Conservation (phyloP, 306 rosid genomes). For the Begonia peltatifolia region DNA sequence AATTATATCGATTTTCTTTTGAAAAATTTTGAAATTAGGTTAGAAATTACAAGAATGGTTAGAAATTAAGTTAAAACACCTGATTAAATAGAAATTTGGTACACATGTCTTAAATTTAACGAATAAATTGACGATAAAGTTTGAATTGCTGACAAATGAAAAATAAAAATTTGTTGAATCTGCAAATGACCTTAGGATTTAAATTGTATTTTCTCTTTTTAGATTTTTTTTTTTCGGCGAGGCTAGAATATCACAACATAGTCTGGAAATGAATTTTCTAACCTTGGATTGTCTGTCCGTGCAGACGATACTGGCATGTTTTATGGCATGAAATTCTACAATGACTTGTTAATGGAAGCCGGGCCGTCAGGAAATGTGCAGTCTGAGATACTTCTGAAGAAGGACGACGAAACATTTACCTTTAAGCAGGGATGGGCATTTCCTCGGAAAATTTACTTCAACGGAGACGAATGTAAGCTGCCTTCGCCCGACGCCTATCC, state of each 20-base stretch:
- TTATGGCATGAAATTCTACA: constrained; percentile 80
- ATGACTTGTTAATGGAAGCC: constrained; percentile 80
- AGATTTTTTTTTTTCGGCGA: too few species aligned
- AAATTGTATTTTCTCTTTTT: too few species aligned
- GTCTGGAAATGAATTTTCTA: background rate
- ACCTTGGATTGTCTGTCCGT: constrained; percentile 6
- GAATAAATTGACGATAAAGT: too few species aligned
- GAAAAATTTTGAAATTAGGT: too few species aligned
- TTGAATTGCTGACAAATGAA: too few species aligned
- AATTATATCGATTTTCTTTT: too few species aligned
- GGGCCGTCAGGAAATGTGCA: constrained; percentile 82
- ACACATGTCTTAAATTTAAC: too few species aligned
- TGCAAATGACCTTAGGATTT: background rate
- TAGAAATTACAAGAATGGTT: too few species aligned
- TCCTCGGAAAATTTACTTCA: constrained; percentile 83
- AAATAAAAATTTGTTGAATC: background rate
- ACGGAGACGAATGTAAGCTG: constrained; percentile 83
- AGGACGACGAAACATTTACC: constrained; percentile 58
- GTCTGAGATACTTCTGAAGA: constrained; percentile 69
- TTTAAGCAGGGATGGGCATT: constrained; percentile 91
- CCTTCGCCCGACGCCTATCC: constrained; percentile 90
- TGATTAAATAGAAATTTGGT: too few species aligned
- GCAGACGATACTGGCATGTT: constrained; percentile 98
- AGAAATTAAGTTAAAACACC: too few species aligned
- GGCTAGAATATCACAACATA: too few species aligned